Conservation (phyloP, 2,329 filamentous ascomycete genomes). For the Calonectria multiphialidica region DNA sequence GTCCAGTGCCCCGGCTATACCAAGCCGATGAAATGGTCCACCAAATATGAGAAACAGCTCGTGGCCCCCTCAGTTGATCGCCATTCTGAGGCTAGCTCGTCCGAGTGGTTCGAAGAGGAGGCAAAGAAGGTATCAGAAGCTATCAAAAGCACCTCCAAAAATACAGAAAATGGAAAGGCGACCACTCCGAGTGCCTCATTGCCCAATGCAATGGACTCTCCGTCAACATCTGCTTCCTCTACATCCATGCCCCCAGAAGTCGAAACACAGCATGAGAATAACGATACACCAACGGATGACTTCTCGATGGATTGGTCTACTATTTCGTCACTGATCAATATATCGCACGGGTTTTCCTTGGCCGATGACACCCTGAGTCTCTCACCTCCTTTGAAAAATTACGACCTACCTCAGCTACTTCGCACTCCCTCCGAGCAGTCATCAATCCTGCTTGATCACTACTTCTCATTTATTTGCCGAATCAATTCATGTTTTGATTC, state of each 20-base stretch:
- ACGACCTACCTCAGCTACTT: background rate
- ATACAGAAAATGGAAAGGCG: background rate
- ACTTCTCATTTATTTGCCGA: conserved; percentile 27
- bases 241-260: background rate
- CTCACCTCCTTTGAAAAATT: background rate
- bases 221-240: background rate
- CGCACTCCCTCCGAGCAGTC: conserved; percentile 1
- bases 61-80: fast-evolving
- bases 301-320: background rate
- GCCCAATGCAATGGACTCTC: too few species aligned
- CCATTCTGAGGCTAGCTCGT: background rate
- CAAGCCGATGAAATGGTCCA: conserved; percentile 34
- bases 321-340: background rate
- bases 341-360: background rate
- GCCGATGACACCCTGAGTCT: background rate
- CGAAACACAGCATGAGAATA: background rate
- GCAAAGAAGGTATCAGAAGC: background rate
- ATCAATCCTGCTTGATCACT: conserved; percentile 23
- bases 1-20: conserved; percentile 30
- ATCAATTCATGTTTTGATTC: conserved; percentile 31
- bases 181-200: background rate
- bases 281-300: background rate
- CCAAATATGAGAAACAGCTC: conserved; percentile 28
- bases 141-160: background rate
- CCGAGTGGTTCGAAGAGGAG: background rate